Base-by-base conservation (phyloP, 352 stramenopile species). In the Globisporangium perplexum region DNA sequence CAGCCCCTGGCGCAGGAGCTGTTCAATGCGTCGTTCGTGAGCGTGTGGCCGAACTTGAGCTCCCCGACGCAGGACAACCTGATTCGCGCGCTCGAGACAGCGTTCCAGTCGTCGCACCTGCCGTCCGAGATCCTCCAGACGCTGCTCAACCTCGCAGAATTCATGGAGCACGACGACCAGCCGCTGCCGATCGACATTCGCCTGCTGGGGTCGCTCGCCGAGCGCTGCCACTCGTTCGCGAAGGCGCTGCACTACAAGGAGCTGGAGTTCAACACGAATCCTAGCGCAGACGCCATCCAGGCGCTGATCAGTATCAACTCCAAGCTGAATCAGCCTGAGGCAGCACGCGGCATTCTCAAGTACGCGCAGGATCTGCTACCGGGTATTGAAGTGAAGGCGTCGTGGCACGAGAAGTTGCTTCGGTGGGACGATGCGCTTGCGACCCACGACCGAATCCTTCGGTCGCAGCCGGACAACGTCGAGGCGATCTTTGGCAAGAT, bases 241-340 rank as follows among this genome's bases (percentile, higher is more conserved):
- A 99, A 99, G 71, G 96, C 96, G 10, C 67, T 99, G 30, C 94
- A 98, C 60, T 99, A 98, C 72, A 98, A 99, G 68, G 98, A 99
- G 69, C 78, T 98, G 10, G 96, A 99, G 66, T 99, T 99, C 60
- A 90, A 95, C 57, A 92, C 84, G 14, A 91, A 90, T 46, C 75
- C 93, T 23, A 90, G 81, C 6, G 80, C 84, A 1, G 92, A 95
- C 30, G 98, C 95, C 60, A 97, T 99, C 42, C 97, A 99, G 65
- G 87, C 90, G 18, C 74, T 99, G 14, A 99, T 99, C 57, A 94
- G 89, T 45, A 99, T 99, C 57, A 99, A 99, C 74, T 98, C 98
- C 30, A 99, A 99, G 60, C 69, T 91, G 4, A 90, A 88, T 47
- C 84, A 97, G 53, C 90, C 95, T 4, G 97, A 99, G 68, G 97